A percentile compares a stretch with the other conserved stretches of the same genome.
phyloP scores from a whole-genome alignment of 1,284 basidiomycete genomes.

The Puccinia polysora region DNA sequence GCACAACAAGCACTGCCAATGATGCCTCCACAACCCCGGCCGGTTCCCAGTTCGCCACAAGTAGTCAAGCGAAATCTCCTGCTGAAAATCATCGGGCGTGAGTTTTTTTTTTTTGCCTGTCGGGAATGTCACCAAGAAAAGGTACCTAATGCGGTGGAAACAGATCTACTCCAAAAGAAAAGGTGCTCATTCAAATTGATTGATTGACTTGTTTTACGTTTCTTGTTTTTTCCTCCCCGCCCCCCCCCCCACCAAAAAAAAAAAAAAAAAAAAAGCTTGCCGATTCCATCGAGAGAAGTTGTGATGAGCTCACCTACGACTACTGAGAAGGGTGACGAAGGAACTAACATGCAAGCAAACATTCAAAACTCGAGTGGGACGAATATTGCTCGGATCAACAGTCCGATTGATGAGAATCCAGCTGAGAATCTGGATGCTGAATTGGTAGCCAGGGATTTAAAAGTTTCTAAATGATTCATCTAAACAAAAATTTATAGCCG shows the following conservation, averaged over 20 bases:
- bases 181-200: slow-evolving; percentile 5
- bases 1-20: background rate
- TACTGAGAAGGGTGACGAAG: background rate
- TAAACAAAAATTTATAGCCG: no score
- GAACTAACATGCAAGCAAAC: background rate
- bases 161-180: no score
- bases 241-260: no score
- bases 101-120: slow-evolving; percentile 8
- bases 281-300: slow-evolving; percentile 48
- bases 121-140: no score
- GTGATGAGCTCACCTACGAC: slow-evolving; percentile 45
- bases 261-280: slow-evolving; percentile 37
- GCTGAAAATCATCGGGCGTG: slow-evolving; percentile 18
- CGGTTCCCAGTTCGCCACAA: slow-evolving; percentile 3
- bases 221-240: background rate
- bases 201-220: background rate
- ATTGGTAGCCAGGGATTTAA: slow-evolving; percentile 34
- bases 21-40: background rate
- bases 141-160: no score
- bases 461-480: no score
- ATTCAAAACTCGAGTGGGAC: background rate
- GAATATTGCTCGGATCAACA: background rate
- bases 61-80: background rate
- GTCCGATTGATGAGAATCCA: slow-evolving; percentile 38
- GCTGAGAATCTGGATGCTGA: slow-evolving; percentile 39